Conservation (phyloP, 179 eudicot genomes). For the Drosera spatulata region DNA sequence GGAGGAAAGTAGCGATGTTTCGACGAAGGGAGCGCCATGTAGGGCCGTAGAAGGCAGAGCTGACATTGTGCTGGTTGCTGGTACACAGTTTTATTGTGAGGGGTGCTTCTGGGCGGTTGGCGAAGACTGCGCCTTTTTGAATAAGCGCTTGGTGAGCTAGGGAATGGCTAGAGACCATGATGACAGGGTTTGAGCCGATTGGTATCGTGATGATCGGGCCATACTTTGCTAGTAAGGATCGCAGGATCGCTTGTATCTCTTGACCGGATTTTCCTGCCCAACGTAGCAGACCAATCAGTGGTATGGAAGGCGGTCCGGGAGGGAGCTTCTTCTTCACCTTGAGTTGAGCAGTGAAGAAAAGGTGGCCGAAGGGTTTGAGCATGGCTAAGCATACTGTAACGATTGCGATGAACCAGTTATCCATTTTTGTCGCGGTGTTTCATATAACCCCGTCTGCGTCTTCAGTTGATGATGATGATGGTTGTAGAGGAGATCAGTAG, state of each 20-base stretch:
- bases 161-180: slow-evolving; percentile 11
- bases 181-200: neutral
- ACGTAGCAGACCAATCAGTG: neutral
- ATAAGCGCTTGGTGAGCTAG: slow-evolving; percentile 9
- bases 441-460: too few species aligned
- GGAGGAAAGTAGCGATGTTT: slow-evolving; percentile 8
- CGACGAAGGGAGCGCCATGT: slow-evolving; percentile 10
- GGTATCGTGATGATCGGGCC: slow-evolving; percentile 9
- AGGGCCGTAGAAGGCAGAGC: slow-evolving; percentile 2
- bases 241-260: slow-evolving; percentile 3
- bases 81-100: neutral
- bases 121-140: slow-evolving; percentile 7
- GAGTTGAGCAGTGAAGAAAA: neutral
- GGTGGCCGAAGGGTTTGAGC: neutral
- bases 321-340: neutral
- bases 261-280: neutral
- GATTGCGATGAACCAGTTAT: neutral
- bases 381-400: neutral
- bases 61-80: slow-evolving; percentile 8
- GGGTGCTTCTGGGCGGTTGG: slow-evolving; percentile 2
- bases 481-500: too few species aligned
- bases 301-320: slow-evolving; percentile 1
- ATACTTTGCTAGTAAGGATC: neutral
- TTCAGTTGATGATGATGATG: too few species aligned
- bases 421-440: neutral